Percentiles rank a stretch among this genome's conserved stretches.
phyloP scores from a whole-genome alignment of 208 protist genomes.

The Jaenimonas drosophilae region DNA sequence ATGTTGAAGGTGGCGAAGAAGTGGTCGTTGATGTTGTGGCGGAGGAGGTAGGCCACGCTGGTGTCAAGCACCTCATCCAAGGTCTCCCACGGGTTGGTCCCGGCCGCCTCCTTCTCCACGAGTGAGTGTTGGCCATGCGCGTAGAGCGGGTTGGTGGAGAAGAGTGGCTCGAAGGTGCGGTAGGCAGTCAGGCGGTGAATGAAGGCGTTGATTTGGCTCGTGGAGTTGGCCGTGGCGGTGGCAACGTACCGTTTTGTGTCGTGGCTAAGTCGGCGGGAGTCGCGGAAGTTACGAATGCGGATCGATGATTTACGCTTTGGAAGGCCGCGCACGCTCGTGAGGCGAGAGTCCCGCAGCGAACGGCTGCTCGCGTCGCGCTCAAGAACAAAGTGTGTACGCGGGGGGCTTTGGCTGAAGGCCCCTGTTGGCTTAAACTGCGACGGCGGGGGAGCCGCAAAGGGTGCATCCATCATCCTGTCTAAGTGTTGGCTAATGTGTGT shows the following conservation, averaged over 20 bases:
- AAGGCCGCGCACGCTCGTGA: constrained; percentile 8
- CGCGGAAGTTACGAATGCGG: neutral
- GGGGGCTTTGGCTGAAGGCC: no score
- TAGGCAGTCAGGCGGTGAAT: constrained; percentile 42
- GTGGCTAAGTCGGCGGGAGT: constrained; percentile 3
- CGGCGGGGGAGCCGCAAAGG: no score
- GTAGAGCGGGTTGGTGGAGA: constrained; percentile 18
- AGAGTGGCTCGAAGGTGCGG: constrained; percentile 43
- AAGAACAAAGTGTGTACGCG: no score
- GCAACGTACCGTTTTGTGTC: constrained; percentile 23
- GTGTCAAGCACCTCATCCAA: constrained; percentile 29
- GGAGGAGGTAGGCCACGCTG: constrained; percentile 15
- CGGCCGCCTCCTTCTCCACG: neutral
- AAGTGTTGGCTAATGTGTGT: no score
- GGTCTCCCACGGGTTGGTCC: constrained; percentile 21
- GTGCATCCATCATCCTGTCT: no score
- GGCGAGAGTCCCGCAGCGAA: constrained; percentile 1
- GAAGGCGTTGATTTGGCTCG: constrained; percentile 29
- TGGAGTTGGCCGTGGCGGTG: constrained; percentile 16
- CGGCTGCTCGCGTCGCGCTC: neutral
- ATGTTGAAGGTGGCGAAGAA: constrained; percentile 19
- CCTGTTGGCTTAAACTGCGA: no score
- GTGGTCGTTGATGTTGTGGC: constrained; percentile 29
- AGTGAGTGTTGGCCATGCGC: neutral
- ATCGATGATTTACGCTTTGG: constrained; percentile 2